Percentiles rank a stretch among this genome's conserved stretches.
phyloP scores from a whole-genome alignment of 2,329 filamentous ascomycete species.

The Fusarium guadeloupense region DNA sequence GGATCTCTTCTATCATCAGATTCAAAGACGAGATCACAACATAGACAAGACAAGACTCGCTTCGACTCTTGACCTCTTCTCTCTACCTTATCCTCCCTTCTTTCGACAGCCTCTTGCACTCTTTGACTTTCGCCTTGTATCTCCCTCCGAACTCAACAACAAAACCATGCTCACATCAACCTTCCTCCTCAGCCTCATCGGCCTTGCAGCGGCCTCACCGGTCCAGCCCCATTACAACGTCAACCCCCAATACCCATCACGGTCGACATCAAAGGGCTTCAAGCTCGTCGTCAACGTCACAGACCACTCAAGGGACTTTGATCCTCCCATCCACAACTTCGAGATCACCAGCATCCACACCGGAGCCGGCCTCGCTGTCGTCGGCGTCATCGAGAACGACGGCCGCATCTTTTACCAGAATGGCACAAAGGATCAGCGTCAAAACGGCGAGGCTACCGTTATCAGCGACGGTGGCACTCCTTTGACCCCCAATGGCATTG shows the following conservation, averaged over 20 bases:
- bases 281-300: constrained; percentile 57
- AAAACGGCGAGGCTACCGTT: constrained; percentile 46
- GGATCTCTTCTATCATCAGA: constrained; percentile 4
- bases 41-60: neutral
- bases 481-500: constrained; percentile 51
- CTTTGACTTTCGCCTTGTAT: constrained; percentile 1
- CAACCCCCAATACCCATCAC: constrained; percentile 25
- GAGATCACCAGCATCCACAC: constrained; percentile 54
- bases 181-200: constrained; percentile 38
- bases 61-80: neutral
- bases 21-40: neutral
- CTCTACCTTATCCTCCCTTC: neutral
- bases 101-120: neutral
- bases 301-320: constrained; percentile 51
- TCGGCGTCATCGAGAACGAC: constrained; percentile 45
- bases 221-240: constrained; percentile 20
- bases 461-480: constrained; percentile 55
- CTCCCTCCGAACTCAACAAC: neutral
- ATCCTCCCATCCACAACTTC: constrained; percentile 52
- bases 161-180: constrained; percentile 38
- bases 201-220: constrained; percentile 41
- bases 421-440: constrained; percentile 52
- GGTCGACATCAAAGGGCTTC: constrained; percentile 48
- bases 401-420: constrained; percentile 60
- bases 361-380: constrained; percentile 53